These are phyloP conservation scores for Blastomyces gilchristii DNA, from an alignment of 2,329 filamentous ascomycete species.

Conservation along the genomic window DNA sequence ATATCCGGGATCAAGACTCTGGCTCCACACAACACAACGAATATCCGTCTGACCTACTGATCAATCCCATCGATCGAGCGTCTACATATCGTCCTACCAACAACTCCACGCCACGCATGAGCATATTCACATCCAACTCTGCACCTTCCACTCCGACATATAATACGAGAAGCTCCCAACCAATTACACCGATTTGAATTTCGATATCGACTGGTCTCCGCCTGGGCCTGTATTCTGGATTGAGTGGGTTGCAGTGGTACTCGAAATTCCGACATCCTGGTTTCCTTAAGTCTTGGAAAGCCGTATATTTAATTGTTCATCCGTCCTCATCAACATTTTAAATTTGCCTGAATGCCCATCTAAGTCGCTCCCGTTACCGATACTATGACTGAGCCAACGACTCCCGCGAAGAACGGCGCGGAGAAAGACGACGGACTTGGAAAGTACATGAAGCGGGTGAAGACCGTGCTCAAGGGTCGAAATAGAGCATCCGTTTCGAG, in stretches of 20 bases:
- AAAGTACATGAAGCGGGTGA: constrained; percentile 33
- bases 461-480: constrained; percentile 27
- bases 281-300: neutral
- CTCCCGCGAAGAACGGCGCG: constrained; percentile 11
- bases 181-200: neutral
- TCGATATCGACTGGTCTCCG: neutral
- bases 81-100: neutral
- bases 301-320: neutral
- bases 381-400: constrained; percentile 13
- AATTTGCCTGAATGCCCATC: neutral
- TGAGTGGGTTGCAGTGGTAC: neutral
- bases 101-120: neutral
- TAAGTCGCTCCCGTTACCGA: neutral
- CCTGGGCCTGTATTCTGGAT: neutral
- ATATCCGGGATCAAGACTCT: neutral
- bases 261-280: neutral
- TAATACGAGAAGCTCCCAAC: no score
- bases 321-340: neutral
- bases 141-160: neutral
- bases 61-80: neutral
- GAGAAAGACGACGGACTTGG: constrained; percentile 25
- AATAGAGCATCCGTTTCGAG: constrained; percentile 22
- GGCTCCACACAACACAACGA: neutral
- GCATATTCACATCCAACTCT: neutral
- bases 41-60: neutral